These are phyloP conservation scores for Amanita exitialis DNA, from an alignment of 768 basidiomycete genomes.

Conservation along the genomic window DNA sequence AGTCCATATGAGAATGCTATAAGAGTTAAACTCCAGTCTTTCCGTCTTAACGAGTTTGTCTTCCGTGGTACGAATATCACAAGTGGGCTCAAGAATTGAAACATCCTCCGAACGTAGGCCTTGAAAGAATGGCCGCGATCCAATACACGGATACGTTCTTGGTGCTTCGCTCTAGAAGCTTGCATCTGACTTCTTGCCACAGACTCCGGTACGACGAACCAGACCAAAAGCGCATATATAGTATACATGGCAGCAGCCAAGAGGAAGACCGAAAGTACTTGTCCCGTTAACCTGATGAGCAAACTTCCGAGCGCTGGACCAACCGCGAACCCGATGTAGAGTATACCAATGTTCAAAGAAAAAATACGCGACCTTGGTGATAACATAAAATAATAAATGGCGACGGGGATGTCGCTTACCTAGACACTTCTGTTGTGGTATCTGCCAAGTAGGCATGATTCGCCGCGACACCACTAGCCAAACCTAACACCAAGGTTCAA, in stretches of 20 bases:
- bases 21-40: constrained; percentile 60
- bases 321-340: constrained; percentile 63
- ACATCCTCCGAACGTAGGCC: constrained; percentile 28
- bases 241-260: constrained; percentile 40
- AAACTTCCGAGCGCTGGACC: constrained; percentile 69
- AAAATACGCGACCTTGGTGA: constrained; percentile 47
- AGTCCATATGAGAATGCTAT: constrained; percentile 44
- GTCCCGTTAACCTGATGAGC: constrained; percentile 46
- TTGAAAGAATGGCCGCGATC: constrained; percentile 11
- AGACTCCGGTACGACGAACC: constrained; percentile 71
- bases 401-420: constrained; percentile 26
- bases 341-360: constrained; percentile 54
- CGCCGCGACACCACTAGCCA: constrained; percentile 38
- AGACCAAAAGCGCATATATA: constrained; percentile 36
- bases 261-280: constrained; percentile 63
- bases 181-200: constrained; percentile 44
- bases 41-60: constrained; percentile 20
- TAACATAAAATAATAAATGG: neutral
- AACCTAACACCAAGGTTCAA: constrained; percentile 27
- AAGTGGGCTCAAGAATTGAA: constrained; percentile 66
- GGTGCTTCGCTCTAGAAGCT: constrained; percentile 25
- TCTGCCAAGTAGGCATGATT: constrained; percentile 65
- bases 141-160: constrained; percentile 18
- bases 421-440: constrained; percentile 40
- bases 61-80: constrained; percentile 48